These are phyloP conservation scores for Spathaspora sp. DNA, from an alignment of 805 yeast genomes.

Conservation along the genomic window DNA sequence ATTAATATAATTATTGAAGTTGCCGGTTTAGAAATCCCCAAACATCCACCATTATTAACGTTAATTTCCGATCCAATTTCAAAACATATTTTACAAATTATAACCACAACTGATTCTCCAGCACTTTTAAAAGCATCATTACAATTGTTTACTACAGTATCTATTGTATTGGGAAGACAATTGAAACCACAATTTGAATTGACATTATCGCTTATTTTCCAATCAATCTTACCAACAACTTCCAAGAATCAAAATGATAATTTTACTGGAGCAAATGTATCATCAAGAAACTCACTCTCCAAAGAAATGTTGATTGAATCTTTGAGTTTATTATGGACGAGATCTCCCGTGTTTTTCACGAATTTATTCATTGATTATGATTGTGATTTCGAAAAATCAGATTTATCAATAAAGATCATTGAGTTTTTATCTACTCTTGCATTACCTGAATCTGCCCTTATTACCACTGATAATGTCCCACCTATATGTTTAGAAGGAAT, in stretches of 20 bases:
- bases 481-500: constrained; percentile 91
- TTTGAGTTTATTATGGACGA: constrained; percentile 74
- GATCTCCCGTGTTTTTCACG: constrained; percentile 75
- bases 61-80: constrained; percentile 78
- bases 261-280: constrained; percentile 13
- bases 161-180: constrained; percentile 59
- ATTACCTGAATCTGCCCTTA: constrained; percentile 77
- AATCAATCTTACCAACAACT: constrained; percentile 39
- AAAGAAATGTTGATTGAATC: constrained; percentile 86
- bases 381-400: constrained; percentile 84
- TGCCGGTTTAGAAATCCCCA: constrained; percentile 58
- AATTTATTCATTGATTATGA: constrained; percentile 79
- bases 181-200: constrained; percentile 81
- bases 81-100: constrained; percentile 76
- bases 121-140: constrained; percentile 71
- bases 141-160: constrained; percentile 68
- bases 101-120: constrained; percentile 71
- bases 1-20: constrained; percentile 79
- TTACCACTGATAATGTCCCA: constrained; percentile 83
- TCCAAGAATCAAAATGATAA: constrained; percentile 18
- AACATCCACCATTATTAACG: constrained; percentile 62
- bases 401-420: constrained; percentile 63
- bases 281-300: constrained; percentile 33
- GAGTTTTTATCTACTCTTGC: constrained; percentile 74
- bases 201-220: constrained; percentile 60